Evolutionary conservation across 768 basidiomycete species (phyloP).

Genomic region (Phanerochaete carnosa): DNA sequence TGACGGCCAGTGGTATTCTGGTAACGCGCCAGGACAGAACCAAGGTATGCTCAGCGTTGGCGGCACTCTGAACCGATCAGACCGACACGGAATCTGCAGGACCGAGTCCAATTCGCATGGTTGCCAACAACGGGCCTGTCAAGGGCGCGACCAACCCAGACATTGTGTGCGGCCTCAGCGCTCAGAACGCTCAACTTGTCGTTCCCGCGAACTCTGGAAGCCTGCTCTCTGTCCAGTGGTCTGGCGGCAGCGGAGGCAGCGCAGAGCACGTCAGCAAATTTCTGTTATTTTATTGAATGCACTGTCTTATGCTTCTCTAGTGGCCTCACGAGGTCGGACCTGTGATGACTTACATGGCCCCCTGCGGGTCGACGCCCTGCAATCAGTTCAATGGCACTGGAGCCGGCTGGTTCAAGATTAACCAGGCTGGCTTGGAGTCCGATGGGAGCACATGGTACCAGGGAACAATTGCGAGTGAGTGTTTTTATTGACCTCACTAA

Average conservation of each 20-base stretch:
- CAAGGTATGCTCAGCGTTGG: not conserved
- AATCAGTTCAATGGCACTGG: constrained; percentile 52
- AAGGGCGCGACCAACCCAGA: constrained; percentile 53
- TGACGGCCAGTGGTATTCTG: constrained; percentile 38
- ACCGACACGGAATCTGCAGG: not conserved
- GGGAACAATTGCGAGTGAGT: constrained; percentile 35
- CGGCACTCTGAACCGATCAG: not conserved
- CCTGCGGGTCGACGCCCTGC: constrained; percentile 52
- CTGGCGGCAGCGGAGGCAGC: constrained; percentile 34
- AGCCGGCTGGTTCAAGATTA: constrained; percentile 68
- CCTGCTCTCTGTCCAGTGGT: constrained; percentile 52
- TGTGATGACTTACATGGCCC: constrained; percentile 64
- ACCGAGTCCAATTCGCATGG: constrained; percentile 35
- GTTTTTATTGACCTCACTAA: not conserved
- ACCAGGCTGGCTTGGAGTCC: constrained; percentile 16
- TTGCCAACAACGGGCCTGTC: constrained; percentile 39
- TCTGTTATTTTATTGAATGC: constrained; percentile 6
- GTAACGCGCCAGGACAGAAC: constrained; percentile 29
- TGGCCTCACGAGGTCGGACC: constrained; percentile 39
- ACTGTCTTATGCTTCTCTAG: not conserved
- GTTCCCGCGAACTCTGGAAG: constrained; percentile 59
- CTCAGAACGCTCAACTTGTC: constrained; percentile 43
- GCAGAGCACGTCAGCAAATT: constrained; percentile 26
- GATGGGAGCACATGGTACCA: constrained; percentile 44
- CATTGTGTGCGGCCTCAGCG: constrained; percentile 57